Base-by-base conservation (phyloP, 2,329 filamentous ascomycete species). In the Fusarium azukiicola region DNA sequence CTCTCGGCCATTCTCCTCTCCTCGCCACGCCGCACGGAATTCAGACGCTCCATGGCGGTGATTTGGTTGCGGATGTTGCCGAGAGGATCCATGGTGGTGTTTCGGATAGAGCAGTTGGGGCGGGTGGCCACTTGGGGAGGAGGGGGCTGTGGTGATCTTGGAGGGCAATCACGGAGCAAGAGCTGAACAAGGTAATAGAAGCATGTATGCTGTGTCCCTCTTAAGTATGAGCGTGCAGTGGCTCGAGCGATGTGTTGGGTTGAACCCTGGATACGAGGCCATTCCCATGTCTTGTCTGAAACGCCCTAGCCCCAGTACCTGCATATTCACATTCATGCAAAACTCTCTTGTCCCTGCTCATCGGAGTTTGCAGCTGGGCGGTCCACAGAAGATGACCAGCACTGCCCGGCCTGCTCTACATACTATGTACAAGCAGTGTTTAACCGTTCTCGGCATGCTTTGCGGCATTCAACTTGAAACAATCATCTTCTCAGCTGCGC, bases 321-420 rank as follows among this genome's bases (percentile, higher is more conserved):
- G 54, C 54, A 61, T 61, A 40, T 61, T 40, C 36, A 61, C 21
- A 61, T 61, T 61, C 54, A 61, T 61, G 54, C 54, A 40, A 61
- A 40, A 61, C 38, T 40, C 21, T 40, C 54, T 21, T 61, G 54
- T 40, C 54, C 54, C 36, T 40, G 54, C 36, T 61, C 54, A 61
- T 61, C 54, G 40, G 21, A 40, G 54, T 61, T 61, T 61, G 54
- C 21, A 40, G 40, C 40, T 42, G 40, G 40, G 36, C 36, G 54
- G 54, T 40, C 36, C 36, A 61, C 54, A 61, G 11, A 19, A 58
- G n/a, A 36, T 5, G 32, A 36, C 16, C 54, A 61, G 54, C 54
- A 61, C 54, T 61, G 54, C 54, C 54, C 54, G 27, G 27, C 27
- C 27, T 32, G 27, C 27, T 32, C 27, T 42, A 42, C 40, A 42